Evolutionary conservation across 2,329 filamentous ascomycete genomes (phyloP), one percentile per base, ranked within the genome.

Genomic region (Exserohilum rostratum): DNA sequence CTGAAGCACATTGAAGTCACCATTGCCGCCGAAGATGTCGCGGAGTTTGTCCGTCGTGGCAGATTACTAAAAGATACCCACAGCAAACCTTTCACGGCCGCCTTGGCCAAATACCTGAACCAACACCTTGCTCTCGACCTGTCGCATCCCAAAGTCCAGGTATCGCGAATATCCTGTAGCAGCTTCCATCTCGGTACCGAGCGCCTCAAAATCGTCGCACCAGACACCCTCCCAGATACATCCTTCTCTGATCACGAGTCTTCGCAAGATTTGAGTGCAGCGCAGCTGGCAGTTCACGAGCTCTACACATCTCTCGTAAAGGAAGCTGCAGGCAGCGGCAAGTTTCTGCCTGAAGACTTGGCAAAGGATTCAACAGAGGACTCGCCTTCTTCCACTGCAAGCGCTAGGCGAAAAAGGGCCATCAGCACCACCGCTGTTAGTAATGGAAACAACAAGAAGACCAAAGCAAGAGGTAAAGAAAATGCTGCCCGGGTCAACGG

Each of bases 1-100:
- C 66, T 81, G 33, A 78, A 78, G 52, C 73, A 72, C 39, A 65
- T 81, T 33, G 77, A 80, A 30, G 69, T 81, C 42, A 74, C 74
- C n/a, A 74, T 80, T 46, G 61, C 74, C 2, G 65, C 67, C 39
- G 65, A 71, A n/a, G 77, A 81, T 58, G 57, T 80, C 6, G 58
- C 71, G 1, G 62, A 62, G 13, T 76, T 77, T 51, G 57, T 75
- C 37, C 51, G 34, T 6, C 66, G 66, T 4, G 75, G 73, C 54
- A 66, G 68, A 45, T 27, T 48, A 2, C 38, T 66, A 4, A 52
- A 55, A 33, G 42, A 54, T 20, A 39, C 46, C 5, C 54, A 56
- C 6, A 50, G 53, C 11, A 66, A 60, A 6, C 68, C 78, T 4
- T 79, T 81, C 58, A 76, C 75, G 18, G 52, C 70, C 20, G 77